Percentiles rank a stretch among this genome's conserved stretches.
Conservation (phyloP, 495 filamentous ascomycete genomes). For the Viridothelium virens region DNA sequence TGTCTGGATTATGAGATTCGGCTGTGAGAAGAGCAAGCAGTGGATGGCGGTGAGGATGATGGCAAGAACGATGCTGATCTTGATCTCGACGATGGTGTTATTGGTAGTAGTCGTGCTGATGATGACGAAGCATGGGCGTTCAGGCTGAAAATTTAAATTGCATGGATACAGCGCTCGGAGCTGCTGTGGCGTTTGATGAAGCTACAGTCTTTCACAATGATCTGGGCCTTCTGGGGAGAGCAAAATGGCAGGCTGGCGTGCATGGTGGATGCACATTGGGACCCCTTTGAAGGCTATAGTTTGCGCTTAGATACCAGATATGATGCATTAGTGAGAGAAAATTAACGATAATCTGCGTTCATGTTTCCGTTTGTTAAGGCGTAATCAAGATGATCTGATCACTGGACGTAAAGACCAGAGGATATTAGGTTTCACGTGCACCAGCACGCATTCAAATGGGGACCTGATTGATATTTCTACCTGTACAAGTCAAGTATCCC, state of each 20-base stretch:
- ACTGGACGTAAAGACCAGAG: too few relatives aligned
- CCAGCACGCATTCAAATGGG: too few relatives aligned
- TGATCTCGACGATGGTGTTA: too few relatives aligned
- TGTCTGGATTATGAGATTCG: slow-evolving; percentile 35
- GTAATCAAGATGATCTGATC: too few relatives aligned
- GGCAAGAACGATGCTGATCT: not conserved
- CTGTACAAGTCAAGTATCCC: too few relatives aligned
- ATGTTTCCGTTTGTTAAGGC: not conserved
- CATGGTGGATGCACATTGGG: not conserved
- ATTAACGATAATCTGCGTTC: not conserved
- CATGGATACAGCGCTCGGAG: not conserved
- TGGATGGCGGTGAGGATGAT: not conserved
- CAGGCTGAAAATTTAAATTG: not conserved
- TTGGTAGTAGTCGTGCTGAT: not conserved
- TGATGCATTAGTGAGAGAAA: not conserved
- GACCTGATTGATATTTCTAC: too few relatives aligned
- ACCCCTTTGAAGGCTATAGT: not conserved
- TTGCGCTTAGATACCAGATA: not conserved
- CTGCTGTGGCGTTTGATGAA: not conserved
- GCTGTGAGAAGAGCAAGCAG: not conserved
- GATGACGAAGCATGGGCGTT: not conserved
- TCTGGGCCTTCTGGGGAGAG: not conserved
- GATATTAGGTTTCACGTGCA: too few relatives aligned
- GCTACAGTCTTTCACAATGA: not conserved
- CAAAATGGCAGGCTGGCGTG: not conserved